Base-by-base conservation (phyloP, 2,329 filamentous ascomycete species). In the Elsinoe australis region DNA sequence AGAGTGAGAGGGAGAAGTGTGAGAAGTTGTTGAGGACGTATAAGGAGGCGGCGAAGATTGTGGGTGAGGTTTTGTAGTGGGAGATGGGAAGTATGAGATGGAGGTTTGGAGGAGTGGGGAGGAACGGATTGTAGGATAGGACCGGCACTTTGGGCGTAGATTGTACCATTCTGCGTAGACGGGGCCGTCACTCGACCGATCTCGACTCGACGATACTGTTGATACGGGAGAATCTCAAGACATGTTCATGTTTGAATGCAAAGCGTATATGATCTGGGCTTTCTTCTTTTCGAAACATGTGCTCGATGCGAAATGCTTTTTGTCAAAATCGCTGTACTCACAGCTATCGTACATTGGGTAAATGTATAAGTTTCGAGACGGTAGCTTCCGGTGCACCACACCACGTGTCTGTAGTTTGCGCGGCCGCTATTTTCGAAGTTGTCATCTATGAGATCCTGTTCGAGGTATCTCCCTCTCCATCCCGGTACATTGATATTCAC, bases 1-100 rank as follows among this genome's bases (percentile, higher is more conserved):
- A 96, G 76, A 89, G 88, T 62, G 90, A 96, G 71, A 81, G 90
- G 53, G 90, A 96, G 72, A 98, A 98, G 76, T 98, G 92, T 69
- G 92, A 98, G 74, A 92, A 88, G 66, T 74, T 98, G 56, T 78
- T 96, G 54, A 82, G 85, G 64, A 98, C 92, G 15, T 98, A 98
- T 71, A 88, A 88, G 61, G 92, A 98, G 71, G 92, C 92, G 15
- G 88, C 90, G 54, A 95, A 94, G 76, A 98, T 98, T 64, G 90
- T 98, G 54, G 88, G 92, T 52, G 92, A 98, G 70, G 92, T 98
- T 52, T 71, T 94, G 70, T 89, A 83, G 26, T 22, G 36, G 12
- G 18, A 10, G 18, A 9, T 41, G 5, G 15, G 39, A 24, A 21
- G 7, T 21, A 29, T 12, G 26, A 29, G 12, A 12, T 29, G 26